These are phyloP conservation scores for Yamadazyma diddensiae DNA, from an alignment of 1,139 yeast species.

Conservation along the genomic window DNA sequence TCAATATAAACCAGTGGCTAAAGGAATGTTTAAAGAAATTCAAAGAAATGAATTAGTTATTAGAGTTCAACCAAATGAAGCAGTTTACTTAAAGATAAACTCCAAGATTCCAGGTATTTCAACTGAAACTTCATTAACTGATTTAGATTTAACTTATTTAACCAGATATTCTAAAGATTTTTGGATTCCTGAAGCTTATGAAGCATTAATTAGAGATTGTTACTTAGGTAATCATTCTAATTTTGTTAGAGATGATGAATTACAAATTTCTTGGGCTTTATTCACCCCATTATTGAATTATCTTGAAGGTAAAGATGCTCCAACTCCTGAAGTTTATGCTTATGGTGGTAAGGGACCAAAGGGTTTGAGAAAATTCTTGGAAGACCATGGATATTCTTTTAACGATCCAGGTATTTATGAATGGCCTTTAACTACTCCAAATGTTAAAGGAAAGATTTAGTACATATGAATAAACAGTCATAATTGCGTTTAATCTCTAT, in stretches of 20 bases:
- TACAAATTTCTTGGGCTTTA: conserved; percentile 88
- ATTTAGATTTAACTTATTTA: conserved; percentile 83
- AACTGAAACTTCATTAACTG: conserved; percentile 78
- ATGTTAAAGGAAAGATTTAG: conserved; percentile 18
- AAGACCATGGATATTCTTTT: conserved; percentile 66
- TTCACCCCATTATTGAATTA: conserved; percentile 86
- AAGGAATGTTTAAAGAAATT: conserved; percentile 77
- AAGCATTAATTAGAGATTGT: conserved; percentile 89
- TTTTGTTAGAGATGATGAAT: conserved; percentile 96
- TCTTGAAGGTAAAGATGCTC: conserved; percentile 69
- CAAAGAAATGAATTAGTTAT: conserved; percentile 92
- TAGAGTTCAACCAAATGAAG: conserved; percentile 92
- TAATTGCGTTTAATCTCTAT: too few relatives aligned
- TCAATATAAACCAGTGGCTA: conserved; percentile 83
- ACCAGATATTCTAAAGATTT: conserved; percentile 76
- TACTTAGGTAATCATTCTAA: conserved; percentile 91
- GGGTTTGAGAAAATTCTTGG: conserved; percentile 58
- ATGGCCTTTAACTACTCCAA: conserved; percentile 79
- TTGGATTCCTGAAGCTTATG: conserved; percentile 98
- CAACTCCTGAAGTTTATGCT: conserved; percentile 64
- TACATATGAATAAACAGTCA: too few relatives aligned
- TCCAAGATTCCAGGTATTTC: conserved; percentile 91
- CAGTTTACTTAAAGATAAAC: conserved; percentile 87
- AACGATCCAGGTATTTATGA: conserved; percentile 61
- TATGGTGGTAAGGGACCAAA: conserved; percentile 93